Base-by-base conservation (phyloP, 2,329 filamentous ascomycete genomes). In the Fonsecaea multimorphosa region DNA sequence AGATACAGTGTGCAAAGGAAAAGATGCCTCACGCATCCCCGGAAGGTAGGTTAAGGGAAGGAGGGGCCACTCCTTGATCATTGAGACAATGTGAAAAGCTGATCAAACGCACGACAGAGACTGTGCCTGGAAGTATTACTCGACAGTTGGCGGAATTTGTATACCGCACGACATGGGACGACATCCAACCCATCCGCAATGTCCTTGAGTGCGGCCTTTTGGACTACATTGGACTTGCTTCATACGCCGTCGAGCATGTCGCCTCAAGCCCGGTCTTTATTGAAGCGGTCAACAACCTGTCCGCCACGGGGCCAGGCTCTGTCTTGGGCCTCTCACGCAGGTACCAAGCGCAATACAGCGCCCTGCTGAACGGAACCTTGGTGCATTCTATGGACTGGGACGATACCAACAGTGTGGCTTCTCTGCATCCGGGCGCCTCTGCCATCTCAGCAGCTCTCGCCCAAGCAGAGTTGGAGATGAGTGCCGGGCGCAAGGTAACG, bases 361-460 rank as follows among this genome's bases (percentile, higher is more conserved):
- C 74, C 0, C 72, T 81, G 7, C 68, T 81, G n/a, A 81, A 81
- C 59, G 78, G 76, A 6, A 74, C 78, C 0, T 76, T 80, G 32
- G 76, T 75, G 2, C 80, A 81, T 70, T 78, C 76, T 1, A 72
- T 80, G 58, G 79, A 81, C 67, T 81, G 80, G 68, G 79, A 81
- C 67, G 79, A 82, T 66, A 81, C 79, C 1, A 76, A 79, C 63
- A 77, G 77, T 1, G 68, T 72, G 1, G 77, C 77, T 0, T 76
- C 77, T 14, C 69, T 81, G 14, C 79, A 81, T 67, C 75, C 78
- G 1, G 79, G 79, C 38, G 75, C 77, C 0, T 77, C 78, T 0
- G 72, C 77, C 16, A 78, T 69, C 24, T 61, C 63, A 27, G 62
- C 65, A 11, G 67, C 66, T 6, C 70, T 78, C 32, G 72, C 75